Evolutionary conservation across 2,329 filamentous ascomycete species (phyloP).

Genomic region (Sarocladium strictum): DNA sequence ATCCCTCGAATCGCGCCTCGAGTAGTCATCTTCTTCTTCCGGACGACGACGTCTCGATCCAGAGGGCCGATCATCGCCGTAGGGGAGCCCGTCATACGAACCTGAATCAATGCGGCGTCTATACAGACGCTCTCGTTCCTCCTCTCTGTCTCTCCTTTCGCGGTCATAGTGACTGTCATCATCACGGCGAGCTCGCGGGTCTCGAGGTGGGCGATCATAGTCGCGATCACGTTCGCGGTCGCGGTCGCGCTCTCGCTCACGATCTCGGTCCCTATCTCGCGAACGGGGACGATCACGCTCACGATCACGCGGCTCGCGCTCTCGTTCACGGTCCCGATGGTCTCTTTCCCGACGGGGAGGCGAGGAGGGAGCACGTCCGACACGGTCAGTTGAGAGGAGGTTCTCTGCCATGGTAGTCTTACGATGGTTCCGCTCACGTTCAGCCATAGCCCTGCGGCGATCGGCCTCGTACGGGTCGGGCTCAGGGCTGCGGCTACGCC

Average conservation of each 20-base stretch:
- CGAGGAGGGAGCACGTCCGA: conserved; percentile 30
- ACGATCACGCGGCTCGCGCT: conserved; percentile 32
- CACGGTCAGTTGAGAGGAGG: conserved; percentile 47
- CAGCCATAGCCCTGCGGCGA: conserved; percentile 84
- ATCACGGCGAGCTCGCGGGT: conserved; percentile 50
- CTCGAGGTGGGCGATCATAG: conserved; percentile 35
- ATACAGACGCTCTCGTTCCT: conserved; percentile 83
- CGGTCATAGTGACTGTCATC: conserved; percentile 71
- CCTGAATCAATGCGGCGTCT: conserved; percentile 71
- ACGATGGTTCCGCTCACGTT: conserved; percentile 88
- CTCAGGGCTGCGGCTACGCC: conserved; percentile 83
- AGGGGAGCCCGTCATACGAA: conserved; percentile 82
- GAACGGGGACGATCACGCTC: conserved; percentile 23
- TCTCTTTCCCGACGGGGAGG: conserved; percentile 36
- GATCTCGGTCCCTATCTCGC: conserved; percentile 28
- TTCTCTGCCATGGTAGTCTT: conserved; percentile 67
- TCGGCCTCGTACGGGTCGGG: conserved; percentile 93
- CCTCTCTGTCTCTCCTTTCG: conserved; percentile 81
- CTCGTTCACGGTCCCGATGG: conserved; percentile 28
- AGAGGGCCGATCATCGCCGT: conserved; percentile 68
- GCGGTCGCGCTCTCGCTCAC: conserved; percentile 31
- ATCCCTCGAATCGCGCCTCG: conserved; percentile 59
- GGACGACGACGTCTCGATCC: conserved; percentile 68
- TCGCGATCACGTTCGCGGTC: conserved; percentile 35
- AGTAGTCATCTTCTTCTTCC: conserved; percentile 67